Evolutionary conservation across 192 early-diverging fungal genomes (phyloP).

Genomic region (Umbelopsis sp.): DNA sequence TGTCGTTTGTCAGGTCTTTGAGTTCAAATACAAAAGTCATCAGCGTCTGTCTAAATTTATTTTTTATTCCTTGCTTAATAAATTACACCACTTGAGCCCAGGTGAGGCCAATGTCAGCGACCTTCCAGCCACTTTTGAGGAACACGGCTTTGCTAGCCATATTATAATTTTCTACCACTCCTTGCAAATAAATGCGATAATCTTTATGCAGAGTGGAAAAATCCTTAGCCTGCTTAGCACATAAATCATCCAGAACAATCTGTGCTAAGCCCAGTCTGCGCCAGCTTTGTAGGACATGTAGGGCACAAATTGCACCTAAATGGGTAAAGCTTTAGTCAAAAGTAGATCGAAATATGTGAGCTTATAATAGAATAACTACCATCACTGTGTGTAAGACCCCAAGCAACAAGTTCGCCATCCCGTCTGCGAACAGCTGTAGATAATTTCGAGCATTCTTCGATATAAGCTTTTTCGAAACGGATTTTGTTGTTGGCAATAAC

Average conservation of each 20-base stretch:
- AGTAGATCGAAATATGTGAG: neutral
- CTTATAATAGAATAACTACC: neutral
- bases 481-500: neutral
- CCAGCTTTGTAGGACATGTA: slow-evolving; percentile 1
- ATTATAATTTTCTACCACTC: neutral
- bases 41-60: neutral
- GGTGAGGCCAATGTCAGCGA: neutral
- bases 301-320: neutral
- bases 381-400: neutral
- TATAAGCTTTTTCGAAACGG: neutral
- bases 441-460: neutral
- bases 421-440: neutral
- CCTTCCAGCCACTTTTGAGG: neutral
- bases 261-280: slow-evolving; percentile 4
- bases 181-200: neutral
- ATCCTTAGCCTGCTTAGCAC: neutral
- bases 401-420: slow-evolving; percentile 1
- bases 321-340: neutral
- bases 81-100: neutral
- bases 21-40: neutral
- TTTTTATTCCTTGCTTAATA: neutral
- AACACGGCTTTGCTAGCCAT: neutral
- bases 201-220: neutral
- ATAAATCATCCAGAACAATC: neutral
- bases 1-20: neutral